Percentiles rank a stretch among this genome's conserved stretches.
phyloP scores from a whole-genome alignment of 2,329 filamentous ascomycete species.

The Coleophoma eucalyptorum region DNA sequence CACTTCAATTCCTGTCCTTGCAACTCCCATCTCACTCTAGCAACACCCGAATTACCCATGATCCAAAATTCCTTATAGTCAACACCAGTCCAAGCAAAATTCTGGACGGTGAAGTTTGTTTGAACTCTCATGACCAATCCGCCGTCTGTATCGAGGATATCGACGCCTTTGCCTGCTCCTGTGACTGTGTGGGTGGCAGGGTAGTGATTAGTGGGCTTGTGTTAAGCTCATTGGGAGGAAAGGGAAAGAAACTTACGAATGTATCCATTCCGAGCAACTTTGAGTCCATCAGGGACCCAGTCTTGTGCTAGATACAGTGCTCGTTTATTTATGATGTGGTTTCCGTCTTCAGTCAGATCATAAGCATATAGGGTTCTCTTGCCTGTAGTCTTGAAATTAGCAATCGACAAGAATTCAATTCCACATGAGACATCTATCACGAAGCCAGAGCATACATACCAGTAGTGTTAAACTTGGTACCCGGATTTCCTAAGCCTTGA shows the following conservation, averaged over 20 bases:
- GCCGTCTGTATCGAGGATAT: conserved; percentile 34
- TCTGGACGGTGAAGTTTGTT: conserved; percentile 39
- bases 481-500: conserved; percentile 22
- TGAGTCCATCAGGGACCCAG: conserved; percentile 37
- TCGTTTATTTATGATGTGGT: conserved; percentile 32
- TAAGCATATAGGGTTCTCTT: conserved; percentile 33
- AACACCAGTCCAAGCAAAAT: conserved; percentile 37
- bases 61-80: conserved; percentile 35
- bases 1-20: conserved; percentile 21
- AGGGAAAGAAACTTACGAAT: conserved; percentile 2
- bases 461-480: conserved; percentile 28
- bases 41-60: conserved; percentile 33
- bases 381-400: conserved; percentile 29
- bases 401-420: not conserved
- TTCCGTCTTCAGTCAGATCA: conserved; percentile 31
- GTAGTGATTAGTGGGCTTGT: too few relatives aligned
- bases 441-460: conserved; percentile 7
- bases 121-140: conserved; percentile 33
- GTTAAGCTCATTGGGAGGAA: too few relatives aligned
- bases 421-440: too few relatives aligned
- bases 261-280: conserved; percentile 36
- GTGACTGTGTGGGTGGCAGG: conserved; percentile 23
- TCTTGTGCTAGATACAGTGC: conserved; percentile 33
- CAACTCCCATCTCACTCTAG: conserved; percentile 26
- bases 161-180: conserved; percentile 33